Percentiles rank a stretch among this genome's conserved stretches.
phyloP scores from a whole-genome alignment of 179 eudicot genomes.

The Spergularia azorica region DNA sequence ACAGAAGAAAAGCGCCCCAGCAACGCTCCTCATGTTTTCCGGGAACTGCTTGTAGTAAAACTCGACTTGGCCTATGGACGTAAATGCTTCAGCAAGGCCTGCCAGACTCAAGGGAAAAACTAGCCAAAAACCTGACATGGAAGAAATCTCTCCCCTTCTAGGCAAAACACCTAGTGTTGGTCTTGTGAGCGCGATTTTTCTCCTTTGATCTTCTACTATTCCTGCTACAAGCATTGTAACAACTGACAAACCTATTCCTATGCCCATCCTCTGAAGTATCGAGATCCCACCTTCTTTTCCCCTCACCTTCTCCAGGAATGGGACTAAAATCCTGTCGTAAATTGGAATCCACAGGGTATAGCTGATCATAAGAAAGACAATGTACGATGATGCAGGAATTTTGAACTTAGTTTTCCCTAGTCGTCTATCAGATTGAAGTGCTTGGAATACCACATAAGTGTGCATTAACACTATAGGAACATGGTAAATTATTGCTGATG shows the following conservation, averaged over 20 bases:
- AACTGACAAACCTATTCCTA: slow-evolving; percentile 49
- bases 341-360: slow-evolving; percentile 64
- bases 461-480: slow-evolving; percentile 39
- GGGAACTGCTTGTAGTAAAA: slow-evolving; percentile 68
- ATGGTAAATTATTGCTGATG: slow-evolving; percentile 37
- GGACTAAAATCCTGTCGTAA: slow-evolving; percentile 70
- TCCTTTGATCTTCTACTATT: slow-evolving; percentile 50
- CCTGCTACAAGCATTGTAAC: slow-evolving; percentile 49
- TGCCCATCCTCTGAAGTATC: slow-evolving; percentile 64
- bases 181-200: slow-evolving; percentile 41
- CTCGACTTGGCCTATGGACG: slow-evolving; percentile 56
- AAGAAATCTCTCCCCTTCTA: slow-evolving; percentile 43
- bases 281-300: slow-evolving; percentile 62
- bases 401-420: slow-evolving; percentile 28
- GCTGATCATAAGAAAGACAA: slow-evolving; percentile 62
- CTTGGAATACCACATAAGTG: slow-evolving; percentile 38
- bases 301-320: slow-evolving; percentile 42
- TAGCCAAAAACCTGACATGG: slow-evolving; percentile 70
- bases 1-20: slow-evolving; percentile 47
- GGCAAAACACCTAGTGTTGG: slow-evolving; percentile 40
- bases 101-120: slow-evolving; percentile 52
- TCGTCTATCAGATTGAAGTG: slow-evolving; percentile 37
- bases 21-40: slow-evolving; percentile 68
- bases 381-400: slow-evolving; percentile 69
- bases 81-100: slow-evolving; percentile 70